These are phyloP conservation scores for Sphagnum magellanicum DNA, from an alignment of 228 moss, liverwort and hornwort species.

Conservation along the genomic window DNA sequence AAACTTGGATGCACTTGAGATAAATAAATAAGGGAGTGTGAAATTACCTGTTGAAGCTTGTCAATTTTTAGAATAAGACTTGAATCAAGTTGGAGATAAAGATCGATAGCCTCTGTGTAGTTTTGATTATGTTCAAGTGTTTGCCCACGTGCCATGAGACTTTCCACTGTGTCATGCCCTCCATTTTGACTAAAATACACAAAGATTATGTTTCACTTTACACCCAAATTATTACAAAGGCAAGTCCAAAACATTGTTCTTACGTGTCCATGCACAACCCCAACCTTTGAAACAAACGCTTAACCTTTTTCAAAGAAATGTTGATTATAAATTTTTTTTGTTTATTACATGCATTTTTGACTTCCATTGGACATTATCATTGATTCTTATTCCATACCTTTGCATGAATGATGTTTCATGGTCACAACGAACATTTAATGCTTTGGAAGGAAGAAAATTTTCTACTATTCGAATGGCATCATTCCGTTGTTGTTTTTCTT, in stretches of 20 bases:
- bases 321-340: neutral
- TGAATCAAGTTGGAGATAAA: constrained; percentile 63
- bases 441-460: constrained; percentile 54
- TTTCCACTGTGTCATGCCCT: constrained; percentile 64
- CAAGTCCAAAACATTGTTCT: too few relatives aligned
- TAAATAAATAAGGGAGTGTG: too few relatives aligned
- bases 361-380: too few relatives aligned
- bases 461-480: constrained; percentile 80
- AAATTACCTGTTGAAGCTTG: constrained; percentile 67
- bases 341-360: neutral
- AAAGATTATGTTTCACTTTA: too few relatives aligned
- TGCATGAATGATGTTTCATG: constrained; percentile 50
- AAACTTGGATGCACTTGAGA: too few relatives aligned
- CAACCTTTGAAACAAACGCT: too few relatives aligned
- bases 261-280: too few relatives aligned
- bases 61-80: constrained; percentile 41
- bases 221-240: too few relatives aligned
- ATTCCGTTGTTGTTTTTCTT: constrained; percentile 72
- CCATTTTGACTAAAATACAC: constrained; percentile 50
- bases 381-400: constrained; percentile 23
- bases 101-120: constrained; percentile 68
- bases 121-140: constrained; percentile 63
- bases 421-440: constrained; percentile 59
- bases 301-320: neutral
- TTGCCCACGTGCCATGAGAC: constrained; percentile 59